Conservation (phyloP, 2,329 filamentous ascomycete species). For the Aaosphaeria arxii region DNA sequence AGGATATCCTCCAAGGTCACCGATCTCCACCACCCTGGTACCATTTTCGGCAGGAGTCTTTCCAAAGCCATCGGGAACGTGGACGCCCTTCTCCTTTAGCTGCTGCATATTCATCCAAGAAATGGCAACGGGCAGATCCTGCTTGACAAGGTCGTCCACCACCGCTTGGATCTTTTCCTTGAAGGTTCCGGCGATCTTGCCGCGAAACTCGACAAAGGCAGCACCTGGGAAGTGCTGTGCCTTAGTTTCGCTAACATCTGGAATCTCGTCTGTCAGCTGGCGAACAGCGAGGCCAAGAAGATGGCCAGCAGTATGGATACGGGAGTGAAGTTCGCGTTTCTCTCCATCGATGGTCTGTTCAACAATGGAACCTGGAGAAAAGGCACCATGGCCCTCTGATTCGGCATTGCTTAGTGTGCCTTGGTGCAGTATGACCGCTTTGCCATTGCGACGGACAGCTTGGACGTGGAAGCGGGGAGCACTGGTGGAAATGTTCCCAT, state of each 20-base stretch:
- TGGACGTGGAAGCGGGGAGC: constrained; percentile 49
- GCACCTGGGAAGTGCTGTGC: constrained; percentile 69
- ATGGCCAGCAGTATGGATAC: constrained; percentile 72
- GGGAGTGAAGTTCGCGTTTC: constrained; percentile 62
- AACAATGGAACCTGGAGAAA: constrained; percentile 30
- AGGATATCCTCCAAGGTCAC: constrained; percentile 67
- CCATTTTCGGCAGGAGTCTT: constrained; percentile 30
- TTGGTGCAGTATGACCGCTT: constrained; percentile 60
- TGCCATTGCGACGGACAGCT: constrained; percentile 51
- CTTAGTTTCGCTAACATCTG: constrained; percentile 63
- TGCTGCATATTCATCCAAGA: constrained; percentile 67
- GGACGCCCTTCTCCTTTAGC: constrained; percentile 43
- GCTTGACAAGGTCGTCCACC: constrained; percentile 57
- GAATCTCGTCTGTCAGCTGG: constrained; percentile 50
- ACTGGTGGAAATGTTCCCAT: constrained; percentile 7
- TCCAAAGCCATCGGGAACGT: constrained; percentile 46
- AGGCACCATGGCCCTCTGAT: constrained; percentile 31
- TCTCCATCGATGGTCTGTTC: constrained; percentile 59
- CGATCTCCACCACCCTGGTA: constrained; percentile 65
- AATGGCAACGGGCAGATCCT: constrained; percentile 44
- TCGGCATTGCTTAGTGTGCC: constrained; percentile 49
- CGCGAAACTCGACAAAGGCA: constrained; percentile 64
- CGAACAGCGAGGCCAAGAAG: constrained; percentile 68
- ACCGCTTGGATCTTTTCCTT: constrained; percentile 55
- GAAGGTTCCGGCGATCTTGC: constrained; percentile 58